Conservation (phyloP, 345 rosid species). For the Linum lewisii region DNA sequence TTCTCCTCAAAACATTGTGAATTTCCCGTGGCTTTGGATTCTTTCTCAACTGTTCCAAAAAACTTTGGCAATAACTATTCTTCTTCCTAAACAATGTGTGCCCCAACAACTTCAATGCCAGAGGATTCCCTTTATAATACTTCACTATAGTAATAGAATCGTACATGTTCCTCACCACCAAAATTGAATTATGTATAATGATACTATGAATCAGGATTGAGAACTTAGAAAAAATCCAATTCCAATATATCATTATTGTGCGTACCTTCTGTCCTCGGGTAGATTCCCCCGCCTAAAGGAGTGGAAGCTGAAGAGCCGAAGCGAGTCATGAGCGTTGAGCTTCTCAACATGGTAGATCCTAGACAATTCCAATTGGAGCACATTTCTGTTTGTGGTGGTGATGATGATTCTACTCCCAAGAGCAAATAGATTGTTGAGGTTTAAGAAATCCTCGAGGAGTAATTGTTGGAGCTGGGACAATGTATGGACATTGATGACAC, state of each 20-base stretch:
- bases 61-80: background rate
- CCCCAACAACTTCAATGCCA: background rate
- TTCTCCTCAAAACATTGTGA: background rate
- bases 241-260: too few relatives aligned
- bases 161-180: background rate
- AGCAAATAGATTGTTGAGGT: background rate
- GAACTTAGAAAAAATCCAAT: too few relatives aligned
- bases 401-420: background rate
- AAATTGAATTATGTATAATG: too few relatives aligned
- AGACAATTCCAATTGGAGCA: background rate
- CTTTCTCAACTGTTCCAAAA: background rate
- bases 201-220: too few relatives aligned
- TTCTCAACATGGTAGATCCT: background rate
- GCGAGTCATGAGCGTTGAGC: background rate
- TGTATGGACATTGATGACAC: too few relatives aligned
- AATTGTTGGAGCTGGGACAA: background rate
- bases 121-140: background rate
- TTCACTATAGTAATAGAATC: background rate
- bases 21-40: background rate
- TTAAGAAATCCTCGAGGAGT: background rate
- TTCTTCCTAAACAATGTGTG: background rate
- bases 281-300: background rate
- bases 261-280: background rate
- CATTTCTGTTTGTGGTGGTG: background rate
- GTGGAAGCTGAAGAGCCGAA: background rate